Percentiles rank a stretch among this genome's conserved stretches.
phyloP scores from a whole-genome alignment of 768 basidiomycete genomes.

The Leccinum longicurvipes region DNA sequence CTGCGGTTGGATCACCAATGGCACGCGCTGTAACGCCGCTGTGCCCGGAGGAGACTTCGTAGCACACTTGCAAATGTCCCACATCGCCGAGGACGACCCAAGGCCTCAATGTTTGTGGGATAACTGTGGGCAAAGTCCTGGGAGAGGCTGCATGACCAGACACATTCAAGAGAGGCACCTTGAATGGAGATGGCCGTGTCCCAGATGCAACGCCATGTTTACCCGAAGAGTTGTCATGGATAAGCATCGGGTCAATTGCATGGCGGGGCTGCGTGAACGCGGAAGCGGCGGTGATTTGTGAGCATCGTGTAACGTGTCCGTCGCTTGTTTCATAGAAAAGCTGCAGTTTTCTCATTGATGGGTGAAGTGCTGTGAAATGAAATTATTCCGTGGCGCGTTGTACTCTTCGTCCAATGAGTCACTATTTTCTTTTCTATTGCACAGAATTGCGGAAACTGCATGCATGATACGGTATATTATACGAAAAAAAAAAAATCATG shows the following conservation, averaged over 20 bases:
- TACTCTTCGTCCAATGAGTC: background rate
- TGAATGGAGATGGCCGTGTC: constrained; percentile 21
- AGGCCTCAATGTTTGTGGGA: constrained; percentile 15
- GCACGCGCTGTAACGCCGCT: background rate
- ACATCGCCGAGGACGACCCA: background rate
- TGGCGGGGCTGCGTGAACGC: background rate
- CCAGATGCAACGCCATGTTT: constrained; percentile 12
- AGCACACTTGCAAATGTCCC: constrained; percentile 14
- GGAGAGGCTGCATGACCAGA: constrained; percentile 9
- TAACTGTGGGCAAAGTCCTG: constrained; percentile 12
- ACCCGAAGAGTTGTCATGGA: constrained; percentile 21
- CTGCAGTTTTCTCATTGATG: no score
- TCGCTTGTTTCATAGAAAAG: no score
- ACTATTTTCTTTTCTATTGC: background rate
- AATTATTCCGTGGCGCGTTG: no score
- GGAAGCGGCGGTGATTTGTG: constrained; percentile 1
- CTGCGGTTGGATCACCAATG: constrained; percentile 16
- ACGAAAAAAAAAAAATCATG: background rate
- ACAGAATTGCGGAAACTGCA: background rate
- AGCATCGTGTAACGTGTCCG: no score
- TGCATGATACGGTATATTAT: constrained; percentile 3
- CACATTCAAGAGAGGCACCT: constrained; percentile 27
- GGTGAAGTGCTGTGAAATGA: no score
- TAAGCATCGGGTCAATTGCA: constrained; percentile 10
- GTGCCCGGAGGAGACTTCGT: constrained; percentile 17